Percentiles rank a stretch among this genome's conserved stretches.
Evolutionary conservation across 352 stramenopile species (phyloP).

Genomic region (Phytophthora sp.): DNA sequence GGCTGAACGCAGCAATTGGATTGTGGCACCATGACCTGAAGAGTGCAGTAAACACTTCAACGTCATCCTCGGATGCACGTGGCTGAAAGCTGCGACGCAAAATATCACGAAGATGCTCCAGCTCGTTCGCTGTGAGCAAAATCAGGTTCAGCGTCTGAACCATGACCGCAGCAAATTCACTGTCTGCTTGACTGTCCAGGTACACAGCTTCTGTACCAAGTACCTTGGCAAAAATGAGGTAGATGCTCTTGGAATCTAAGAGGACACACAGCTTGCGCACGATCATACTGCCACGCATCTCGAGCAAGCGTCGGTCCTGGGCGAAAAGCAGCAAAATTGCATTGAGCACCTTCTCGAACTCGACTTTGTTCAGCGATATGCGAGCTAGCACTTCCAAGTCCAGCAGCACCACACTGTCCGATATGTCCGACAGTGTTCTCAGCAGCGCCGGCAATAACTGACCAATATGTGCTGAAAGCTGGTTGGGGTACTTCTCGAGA

Average conservation of each 20-base stretch:
- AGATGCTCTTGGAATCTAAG: slow-evolving; percentile 98
- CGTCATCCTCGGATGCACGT: slow-evolving; percentile 71
- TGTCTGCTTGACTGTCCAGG: slow-evolving; percentile 62
- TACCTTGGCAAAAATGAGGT: slow-evolving; percentile 97
- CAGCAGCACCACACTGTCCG: slow-evolving; percentile 97
- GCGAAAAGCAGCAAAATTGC: slow-evolving; percentile 96
- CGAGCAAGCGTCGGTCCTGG: slow-evolving; percentile 81
- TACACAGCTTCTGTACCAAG: slow-evolving; percentile 74
- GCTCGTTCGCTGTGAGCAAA: slow-evolving; percentile 97
- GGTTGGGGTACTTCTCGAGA: slow-evolving; percentile 95
- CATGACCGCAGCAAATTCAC: slow-evolving; percentile 98
- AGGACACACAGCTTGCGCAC: slow-evolving; percentile 98
- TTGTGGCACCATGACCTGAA: slow-evolving; percentile 98
- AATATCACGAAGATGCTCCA: slow-evolving; percentile 88
- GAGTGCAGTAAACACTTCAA: slow-evolving; percentile 83
- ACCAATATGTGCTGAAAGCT: slow-evolving; percentile 94
- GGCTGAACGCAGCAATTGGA: slow-evolving; percentile 95
- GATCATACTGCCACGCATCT: slow-evolving; percentile 97
- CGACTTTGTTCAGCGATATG: slow-evolving; percentile 92
- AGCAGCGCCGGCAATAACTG: slow-evolving; percentile 96
- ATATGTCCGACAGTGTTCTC: slow-evolving; percentile 95
- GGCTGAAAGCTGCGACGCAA: slow-evolving; percentile 81
- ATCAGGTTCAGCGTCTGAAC: slow-evolving; percentile 99
- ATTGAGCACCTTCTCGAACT: slow-evolving; percentile 95
- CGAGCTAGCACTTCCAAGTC: slow-evolving; percentile 96